A percentile compares a stretch with the other conserved stretches of the same genome.
Evolutionary conservation across 106 monocot genomes (phyloP).

Genomic region (Allium fistulosum): DNA sequence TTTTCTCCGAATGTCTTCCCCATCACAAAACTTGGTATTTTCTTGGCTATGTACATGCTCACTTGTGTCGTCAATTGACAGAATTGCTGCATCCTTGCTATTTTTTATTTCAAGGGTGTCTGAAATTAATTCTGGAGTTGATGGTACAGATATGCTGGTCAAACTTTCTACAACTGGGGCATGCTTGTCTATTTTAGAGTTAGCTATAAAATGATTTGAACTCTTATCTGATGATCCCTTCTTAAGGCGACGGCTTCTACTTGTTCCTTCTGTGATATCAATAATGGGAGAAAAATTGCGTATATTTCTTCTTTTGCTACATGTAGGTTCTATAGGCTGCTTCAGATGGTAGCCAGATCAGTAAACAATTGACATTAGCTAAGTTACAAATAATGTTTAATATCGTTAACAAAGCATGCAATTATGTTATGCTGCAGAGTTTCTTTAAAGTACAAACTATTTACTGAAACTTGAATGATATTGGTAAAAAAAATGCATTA

Average conservation of each 20-base stretch:
- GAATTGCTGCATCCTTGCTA: slow-evolving; percentile 3
- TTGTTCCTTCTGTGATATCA: slow-evolving; percentile 9
- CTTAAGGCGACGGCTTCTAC: slow-evolving; percentile 21
- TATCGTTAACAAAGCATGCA: too few relatives aligned
- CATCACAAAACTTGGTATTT: not conserved
- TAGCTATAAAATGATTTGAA: too few relatives aligned
- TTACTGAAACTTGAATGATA: too few relatives aligned
- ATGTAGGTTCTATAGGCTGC: too few relatives aligned
- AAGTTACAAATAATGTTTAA: too few relatives aligned
- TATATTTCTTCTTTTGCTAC: slow-evolving; percentile 14
- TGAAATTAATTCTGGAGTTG: slow-evolving; percentile 8
- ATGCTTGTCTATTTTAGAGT: too few relatives aligned
- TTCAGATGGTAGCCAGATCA: too few relatives aligned
- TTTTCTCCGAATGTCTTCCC: slow-evolving; percentile 9
- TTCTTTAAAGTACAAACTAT: too few relatives aligned
- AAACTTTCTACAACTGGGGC: slow-evolving; percentile 2
- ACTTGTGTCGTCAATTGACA: slow-evolving; percentile 6
- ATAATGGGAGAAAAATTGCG: slow-evolving; percentile 10
- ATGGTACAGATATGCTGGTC: slow-evolving; percentile 2
- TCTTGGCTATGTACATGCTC: slow-evolving; percentile 3
- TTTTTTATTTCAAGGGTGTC: not conserved
- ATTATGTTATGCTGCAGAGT: too few relatives aligned
- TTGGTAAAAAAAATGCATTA: too few relatives aligned
- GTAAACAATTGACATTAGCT: too few relatives aligned
- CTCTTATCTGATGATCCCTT: slow-evolving; percentile 1